A percentile compares a stretch with the other conserved stretches of the same genome.
Evolutionary conservation across 306 rosid species (phyloP).

Genomic region (Comarum palustre): DNA sequence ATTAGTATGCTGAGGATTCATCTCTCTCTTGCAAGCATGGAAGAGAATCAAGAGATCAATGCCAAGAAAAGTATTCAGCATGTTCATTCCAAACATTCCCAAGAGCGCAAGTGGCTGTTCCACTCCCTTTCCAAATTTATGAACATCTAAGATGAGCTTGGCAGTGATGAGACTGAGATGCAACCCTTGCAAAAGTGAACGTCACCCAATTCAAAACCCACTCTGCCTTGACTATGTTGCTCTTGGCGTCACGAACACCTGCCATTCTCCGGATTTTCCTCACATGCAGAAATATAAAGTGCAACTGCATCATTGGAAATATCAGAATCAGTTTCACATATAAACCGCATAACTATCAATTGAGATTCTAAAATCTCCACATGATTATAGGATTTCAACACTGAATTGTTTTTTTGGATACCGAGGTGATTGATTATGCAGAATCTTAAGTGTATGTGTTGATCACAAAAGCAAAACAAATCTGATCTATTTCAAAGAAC

Average conservation of each 20-base stretch:
- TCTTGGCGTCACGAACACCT: conserved; percentile 55
- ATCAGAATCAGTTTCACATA: conserved; percentile 16
- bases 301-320: conserved; percentile 57
- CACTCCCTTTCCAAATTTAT: conserved; percentile 65
- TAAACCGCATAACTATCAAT: neutral
- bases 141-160: conserved; percentile 73
- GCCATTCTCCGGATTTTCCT: conserved; percentile 83
- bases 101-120: conserved; percentile 84
- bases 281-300: conserved; percentile 77
- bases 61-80: conserved; percentile 74
- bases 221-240: conserved; percentile 50
- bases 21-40: conserved; percentile 69
- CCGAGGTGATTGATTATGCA: neutral
- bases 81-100: conserved; percentile 91
- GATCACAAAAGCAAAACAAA: neutral
- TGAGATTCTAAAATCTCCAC: neutral
- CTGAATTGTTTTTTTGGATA: neutral
- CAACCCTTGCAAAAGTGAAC: conserved; percentile 59
- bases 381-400: conserved; percentile 3
- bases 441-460: neutral
- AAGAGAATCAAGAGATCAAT: conserved; percentile 82
- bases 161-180: conserved; percentile 67
- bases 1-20: conserved; percentile 25
- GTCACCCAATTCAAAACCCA: conserved; percentile 85
- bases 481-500: neutral